Evolutionary conservation across 495 filamentous ascomycete genomes (phyloP).

Genomic region (Haplographium delicatum): DNA sequence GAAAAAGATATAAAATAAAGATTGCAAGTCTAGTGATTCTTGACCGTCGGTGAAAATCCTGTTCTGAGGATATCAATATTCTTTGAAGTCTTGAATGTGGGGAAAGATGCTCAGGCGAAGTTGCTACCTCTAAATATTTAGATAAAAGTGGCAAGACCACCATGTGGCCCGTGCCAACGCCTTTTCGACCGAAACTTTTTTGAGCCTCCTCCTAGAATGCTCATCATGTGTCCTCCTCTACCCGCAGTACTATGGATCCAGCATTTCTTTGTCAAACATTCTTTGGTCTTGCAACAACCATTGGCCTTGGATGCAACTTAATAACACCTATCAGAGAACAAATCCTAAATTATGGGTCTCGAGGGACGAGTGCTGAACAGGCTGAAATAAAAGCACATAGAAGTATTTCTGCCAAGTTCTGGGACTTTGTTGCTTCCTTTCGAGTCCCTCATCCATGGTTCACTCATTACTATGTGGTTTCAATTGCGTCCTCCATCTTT

Average conservation of each 20-base stretch:
- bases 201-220: too few species aligned
- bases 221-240: too few species aligned
- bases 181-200: background rate
- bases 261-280: constrained; percentile 41
- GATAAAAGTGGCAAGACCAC: too few species aligned
- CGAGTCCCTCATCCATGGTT: constrained; percentile 86
- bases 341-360: constrained; percentile 46
- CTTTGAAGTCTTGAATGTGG: too few species aligned
- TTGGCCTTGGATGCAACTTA: constrained; percentile 33
- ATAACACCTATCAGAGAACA: constrained; percentile 34
- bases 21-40: too few species aligned
- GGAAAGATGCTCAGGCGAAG: too few species aligned
- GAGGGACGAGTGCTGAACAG: constrained; percentile 21
- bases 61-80: too few species aligned
- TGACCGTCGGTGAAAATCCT: too few species aligned
- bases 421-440: constrained; percentile 12
- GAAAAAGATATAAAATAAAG: too few species aligned
- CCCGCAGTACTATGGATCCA: constrained; percentile 22
- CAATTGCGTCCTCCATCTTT: constrained; percentile 63
- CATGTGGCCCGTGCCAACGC: background rate
- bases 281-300: constrained; percentile 36
- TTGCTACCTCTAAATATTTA: too few species aligned
- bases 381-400: background rate
- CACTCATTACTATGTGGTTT: constrained; percentile 76
- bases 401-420: background rate